Base-by-base conservation (phyloP, 352 stramenopile genomes). In the Pythium insidiosum region DNA sequence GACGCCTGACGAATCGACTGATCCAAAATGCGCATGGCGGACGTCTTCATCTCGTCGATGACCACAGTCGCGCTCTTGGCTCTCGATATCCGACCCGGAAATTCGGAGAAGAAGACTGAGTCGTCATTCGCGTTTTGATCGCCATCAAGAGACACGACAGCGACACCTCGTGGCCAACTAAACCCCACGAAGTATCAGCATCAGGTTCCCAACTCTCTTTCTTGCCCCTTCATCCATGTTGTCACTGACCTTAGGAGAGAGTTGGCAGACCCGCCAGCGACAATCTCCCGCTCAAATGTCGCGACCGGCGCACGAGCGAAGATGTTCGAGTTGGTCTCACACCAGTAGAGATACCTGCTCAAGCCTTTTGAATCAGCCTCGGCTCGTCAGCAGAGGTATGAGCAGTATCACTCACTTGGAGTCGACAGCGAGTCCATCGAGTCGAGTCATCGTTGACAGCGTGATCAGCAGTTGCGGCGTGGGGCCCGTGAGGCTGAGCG, bases 281-380 rank as follows among this genome's bases (percentile, higher is more conserved):
- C 36, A 1, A 83, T 52, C 24, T 81, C 42, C 3, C 65, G 72
- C 40, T 63, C 38, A 39, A 81, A 81, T 13, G 66, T 54, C 19
- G 58, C 51, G 6, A 72, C 51, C 1, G 61, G 43, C 5, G 76
- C 76, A 16, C 60, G 60, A n/a, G 65, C 72, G 13, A 89, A 39
- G 3, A 68, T 53, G 38, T 89, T 85, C 7, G 59, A 56, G 53
- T 86, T 89, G 20, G 42, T 75, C 33, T 89, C 76, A 36, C 61
- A 73, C 76, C 76, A 89, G 47, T 87, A 89, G 3, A 84, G 11
- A 43, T 67, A 81, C 40, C 68, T 81, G 24, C n/a, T n/a, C n/a
- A n/a, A n/a, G n/a, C n/a, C n/a, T n/a, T n/a, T n/a, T n/a, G n/a
- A n/a, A n/a, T n/a, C n/a, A n/a, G n/a, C n/a, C n/a, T n/a, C n/a